These are phyloP conservation scores for barrel medic (Medicago truncatula) DNA, from an alignment of 306 rosid species.

Conservation along the genomic window DNA sequence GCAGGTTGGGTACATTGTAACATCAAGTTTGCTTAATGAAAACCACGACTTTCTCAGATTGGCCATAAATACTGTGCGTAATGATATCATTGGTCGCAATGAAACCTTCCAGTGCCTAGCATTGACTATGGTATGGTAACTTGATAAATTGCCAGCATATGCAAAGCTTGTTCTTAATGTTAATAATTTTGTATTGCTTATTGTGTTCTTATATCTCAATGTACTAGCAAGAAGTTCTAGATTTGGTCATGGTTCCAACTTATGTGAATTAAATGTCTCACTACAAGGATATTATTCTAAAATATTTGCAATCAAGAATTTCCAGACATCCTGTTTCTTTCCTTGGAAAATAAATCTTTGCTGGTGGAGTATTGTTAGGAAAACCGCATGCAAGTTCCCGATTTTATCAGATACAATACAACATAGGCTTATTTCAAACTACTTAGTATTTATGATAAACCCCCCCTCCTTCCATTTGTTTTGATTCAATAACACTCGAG, in stretches of 20 bases:
- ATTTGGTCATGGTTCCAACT: constrained; percentile 19
- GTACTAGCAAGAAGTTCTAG: constrained; percentile 15
- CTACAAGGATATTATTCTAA: constrained; percentile 8
- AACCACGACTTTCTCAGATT: constrained; percentile 99
- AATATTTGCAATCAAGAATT: background rate
- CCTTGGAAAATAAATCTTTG: background rate
- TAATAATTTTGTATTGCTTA: constrained; percentile 13
- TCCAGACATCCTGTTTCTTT: constrained; percentile 25
- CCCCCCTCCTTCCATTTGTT: background rate
- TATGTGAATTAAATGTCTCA: constrained; percentile 18
- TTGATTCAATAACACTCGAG: background rate
- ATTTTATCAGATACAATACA: constrained; percentile 21
- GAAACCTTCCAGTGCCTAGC: constrained; percentile 98
- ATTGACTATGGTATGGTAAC: constrained; percentile 90
- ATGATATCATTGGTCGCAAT: constrained; percentile 96
- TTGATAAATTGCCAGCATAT: constrained; percentile 33
- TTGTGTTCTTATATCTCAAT: constrained; percentile 24
- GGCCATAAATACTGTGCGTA: constrained; percentile 98
- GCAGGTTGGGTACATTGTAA: constrained; percentile 99
- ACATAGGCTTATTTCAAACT: background rate
- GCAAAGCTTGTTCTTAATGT: constrained; percentile 19
- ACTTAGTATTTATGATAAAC: background rate
- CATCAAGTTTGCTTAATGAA: constrained; percentile 93
- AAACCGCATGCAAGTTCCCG: constrained; percentile 5
- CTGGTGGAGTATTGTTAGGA: background rate